These are phyloP conservation scores for Paramecium bursaria DNA, from an alignment of 73 alveolate species.

Conservation along the genomic window DNA sequence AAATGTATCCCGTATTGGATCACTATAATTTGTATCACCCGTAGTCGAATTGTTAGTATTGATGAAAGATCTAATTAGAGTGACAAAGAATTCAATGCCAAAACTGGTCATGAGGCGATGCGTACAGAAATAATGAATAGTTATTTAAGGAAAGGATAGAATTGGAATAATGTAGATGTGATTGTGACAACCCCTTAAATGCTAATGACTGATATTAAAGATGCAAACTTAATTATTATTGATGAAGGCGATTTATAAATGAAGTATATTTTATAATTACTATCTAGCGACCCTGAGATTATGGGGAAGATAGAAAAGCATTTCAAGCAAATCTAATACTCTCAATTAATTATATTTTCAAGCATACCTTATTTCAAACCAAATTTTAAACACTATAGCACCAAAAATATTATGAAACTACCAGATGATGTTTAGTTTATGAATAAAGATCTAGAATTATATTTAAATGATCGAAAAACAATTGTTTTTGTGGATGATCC, in stretches of 20 bases:
- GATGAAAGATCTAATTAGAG: neutral
- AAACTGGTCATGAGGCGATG: neutral
- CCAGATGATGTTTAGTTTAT: constrained; percentile 16
- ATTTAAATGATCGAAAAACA: constrained; percentile 1
- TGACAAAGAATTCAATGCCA: neutral
- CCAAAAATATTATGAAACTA: constrained; percentile 11
- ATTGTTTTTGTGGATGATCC: constrained; percentile 28
- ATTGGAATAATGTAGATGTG: constrained; percentile 43
- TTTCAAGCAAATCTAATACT: too few relatives aligned
- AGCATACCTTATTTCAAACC: too few relatives aligned
- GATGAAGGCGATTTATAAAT: constrained; percentile 51
- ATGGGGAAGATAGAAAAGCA: too few relatives aligned
- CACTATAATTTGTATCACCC: constrained; percentile 25
- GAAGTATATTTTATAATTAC: too few relatives aligned
- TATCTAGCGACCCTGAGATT: too few relatives aligned
- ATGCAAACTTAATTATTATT: neutral
- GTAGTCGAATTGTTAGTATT: constrained; percentile 43
- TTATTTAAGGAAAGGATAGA: constrained; percentile 2
- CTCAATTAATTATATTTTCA: too few relatives aligned
- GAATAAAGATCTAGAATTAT: neutral
- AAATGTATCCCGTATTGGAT: constrained; percentile 10
- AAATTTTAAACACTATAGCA: too few relatives aligned
- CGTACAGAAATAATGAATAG: neutral
- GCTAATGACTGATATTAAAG: neutral
- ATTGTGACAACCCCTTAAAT: constrained; percentile 29